A percentile compares a stretch with the other conserved stretches of the same genome.
phyloP scores from a whole-genome alignment of 345 rosid genomes.

The Populus nigra region DNA sequence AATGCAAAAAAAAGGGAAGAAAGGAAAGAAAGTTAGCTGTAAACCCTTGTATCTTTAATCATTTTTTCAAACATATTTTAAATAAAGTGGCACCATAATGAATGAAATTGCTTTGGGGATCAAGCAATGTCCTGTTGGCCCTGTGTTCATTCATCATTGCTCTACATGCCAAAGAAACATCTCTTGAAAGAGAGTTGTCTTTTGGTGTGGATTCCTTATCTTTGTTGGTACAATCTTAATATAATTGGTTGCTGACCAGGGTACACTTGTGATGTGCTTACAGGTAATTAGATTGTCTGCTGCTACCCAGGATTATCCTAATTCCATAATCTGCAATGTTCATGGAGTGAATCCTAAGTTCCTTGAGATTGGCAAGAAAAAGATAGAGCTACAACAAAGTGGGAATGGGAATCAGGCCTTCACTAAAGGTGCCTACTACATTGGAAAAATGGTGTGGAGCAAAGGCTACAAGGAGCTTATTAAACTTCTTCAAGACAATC shows the following conservation, averaged over 20 bases:
- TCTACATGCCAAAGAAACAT: neutral
- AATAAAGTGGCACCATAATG: too few relatives aligned
- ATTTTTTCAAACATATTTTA: too few relatives aligned
- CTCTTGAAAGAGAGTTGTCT: neutral
- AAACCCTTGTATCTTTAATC: too few relatives aligned
- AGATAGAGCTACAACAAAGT: constrained; percentile 49
- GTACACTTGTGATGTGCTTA: constrained; percentile 13
- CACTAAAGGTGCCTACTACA: constrained; percentile 78
- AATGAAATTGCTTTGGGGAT: too few relatives aligned
- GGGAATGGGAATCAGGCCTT: constrained; percentile 50
- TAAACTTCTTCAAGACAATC: constrained; percentile 63
- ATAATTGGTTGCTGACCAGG: neutral
- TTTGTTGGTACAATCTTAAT: neutral
- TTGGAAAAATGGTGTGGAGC: constrained; percentile 97
- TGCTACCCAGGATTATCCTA: constrained; percentile 89
- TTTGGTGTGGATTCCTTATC: neutral
- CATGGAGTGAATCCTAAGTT: constrained; percentile 94
- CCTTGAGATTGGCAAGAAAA: constrained; percentile 76
- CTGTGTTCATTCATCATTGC: too few relatives aligned
- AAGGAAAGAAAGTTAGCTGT: too few relatives aligned
- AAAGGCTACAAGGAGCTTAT: constrained; percentile 94
- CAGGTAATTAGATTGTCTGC: constrained; percentile 92
- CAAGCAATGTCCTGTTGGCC: too few relatives aligned
- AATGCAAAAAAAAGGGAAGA: too few relatives aligned
- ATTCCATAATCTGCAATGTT: constrained; percentile 79